These are phyloP conservation scores for Cucumis melo DNA, from an alignment of 306 rosid species.

Conservation along the genomic window DNA sequence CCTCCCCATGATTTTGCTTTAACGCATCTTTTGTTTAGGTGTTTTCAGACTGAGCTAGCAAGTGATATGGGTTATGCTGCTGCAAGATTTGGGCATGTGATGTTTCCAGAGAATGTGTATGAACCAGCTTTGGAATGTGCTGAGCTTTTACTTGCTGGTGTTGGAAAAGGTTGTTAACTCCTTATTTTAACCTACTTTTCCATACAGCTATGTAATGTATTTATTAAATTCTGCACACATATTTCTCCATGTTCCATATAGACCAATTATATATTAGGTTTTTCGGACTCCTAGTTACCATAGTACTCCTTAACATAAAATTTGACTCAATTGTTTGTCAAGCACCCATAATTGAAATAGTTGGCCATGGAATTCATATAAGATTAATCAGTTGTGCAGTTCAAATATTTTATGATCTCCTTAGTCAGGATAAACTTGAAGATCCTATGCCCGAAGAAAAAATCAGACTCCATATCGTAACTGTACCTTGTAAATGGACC, in stretches of 20 bases:
- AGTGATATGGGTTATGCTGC: constrained; percentile 86
- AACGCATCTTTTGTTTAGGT: constrained; percentile 44
- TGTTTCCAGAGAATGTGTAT: constrained; percentile 94
- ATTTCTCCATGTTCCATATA: constrained; percentile 5
- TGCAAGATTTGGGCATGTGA: constrained; percentile 94
- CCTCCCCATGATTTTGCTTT: constrained; percentile 33
- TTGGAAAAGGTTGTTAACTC: constrained; percentile 53
- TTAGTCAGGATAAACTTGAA: not conserved
- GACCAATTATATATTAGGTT: not conserved
- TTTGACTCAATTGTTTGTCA: not conserved
- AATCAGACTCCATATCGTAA: not conserved
- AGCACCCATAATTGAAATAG: not conserved
- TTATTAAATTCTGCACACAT: not conserved
- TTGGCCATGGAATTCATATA: not conserved
- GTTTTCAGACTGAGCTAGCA: constrained; percentile 96
- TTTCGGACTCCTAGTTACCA: not conserved
- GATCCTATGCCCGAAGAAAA: not conserved
- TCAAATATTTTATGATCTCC: not conserved
- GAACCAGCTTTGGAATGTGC: constrained; percentile 89
- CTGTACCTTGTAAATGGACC: not conserved
- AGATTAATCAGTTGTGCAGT: not conserved
- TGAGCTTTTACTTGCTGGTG: constrained; percentile 88
- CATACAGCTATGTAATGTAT: not conserved
- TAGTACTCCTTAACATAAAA: not conserved
- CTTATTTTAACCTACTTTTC: constrained; percentile 3